These are phyloP conservation scores for Diaporthe nobilis DNA, from an alignment of 2,329 filamentous ascomycete genomes.

Conservation along the genomic window DNA sequence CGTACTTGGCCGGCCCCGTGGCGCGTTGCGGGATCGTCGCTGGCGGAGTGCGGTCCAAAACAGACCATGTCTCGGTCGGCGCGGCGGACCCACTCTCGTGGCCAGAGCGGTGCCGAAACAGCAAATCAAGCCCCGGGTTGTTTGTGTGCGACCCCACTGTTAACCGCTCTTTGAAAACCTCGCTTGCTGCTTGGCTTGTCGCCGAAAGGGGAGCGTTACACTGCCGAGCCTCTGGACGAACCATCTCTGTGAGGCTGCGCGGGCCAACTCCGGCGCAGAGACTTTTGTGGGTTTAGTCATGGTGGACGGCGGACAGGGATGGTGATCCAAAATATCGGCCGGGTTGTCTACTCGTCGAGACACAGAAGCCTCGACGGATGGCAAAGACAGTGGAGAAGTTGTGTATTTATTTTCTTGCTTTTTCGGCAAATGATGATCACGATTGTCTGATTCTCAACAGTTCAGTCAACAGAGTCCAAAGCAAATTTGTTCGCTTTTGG, in stretches of 20 bases:
- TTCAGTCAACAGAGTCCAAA: background rate
- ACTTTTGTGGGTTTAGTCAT: background rate
- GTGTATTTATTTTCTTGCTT: background rate
- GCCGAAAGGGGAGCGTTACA: background rate
- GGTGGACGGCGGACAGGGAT: background rate
- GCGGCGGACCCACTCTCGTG: conserved; percentile 14
- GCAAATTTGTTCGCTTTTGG: background rate
- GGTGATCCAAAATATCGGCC: background rate
- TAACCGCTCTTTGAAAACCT: background rate
- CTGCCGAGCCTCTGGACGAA: conserved; percentile 1
- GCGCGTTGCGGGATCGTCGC: conserved; percentile 8
- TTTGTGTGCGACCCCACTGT: background rate
- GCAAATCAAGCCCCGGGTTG: background rate
- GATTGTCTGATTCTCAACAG: background rate
- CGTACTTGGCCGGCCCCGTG: background rate
- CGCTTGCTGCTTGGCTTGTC: conserved; percentile 22
- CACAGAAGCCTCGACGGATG: background rate
- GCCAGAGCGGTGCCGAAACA: background rate
- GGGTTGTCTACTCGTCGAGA: background rate
- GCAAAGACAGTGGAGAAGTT: background rate
- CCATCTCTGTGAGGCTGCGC: background rate
- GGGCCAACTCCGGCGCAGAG: background rate
- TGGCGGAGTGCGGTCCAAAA: background rate
- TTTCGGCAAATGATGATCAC: background rate
- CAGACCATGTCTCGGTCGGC: conserved; percentile 13